Percentiles rank a stretch among this genome's conserved stretches.
Conservation (phyloP, 2,329 filamentous ascomycete genomes). For the Fusarium euwallaceae region DNA sequence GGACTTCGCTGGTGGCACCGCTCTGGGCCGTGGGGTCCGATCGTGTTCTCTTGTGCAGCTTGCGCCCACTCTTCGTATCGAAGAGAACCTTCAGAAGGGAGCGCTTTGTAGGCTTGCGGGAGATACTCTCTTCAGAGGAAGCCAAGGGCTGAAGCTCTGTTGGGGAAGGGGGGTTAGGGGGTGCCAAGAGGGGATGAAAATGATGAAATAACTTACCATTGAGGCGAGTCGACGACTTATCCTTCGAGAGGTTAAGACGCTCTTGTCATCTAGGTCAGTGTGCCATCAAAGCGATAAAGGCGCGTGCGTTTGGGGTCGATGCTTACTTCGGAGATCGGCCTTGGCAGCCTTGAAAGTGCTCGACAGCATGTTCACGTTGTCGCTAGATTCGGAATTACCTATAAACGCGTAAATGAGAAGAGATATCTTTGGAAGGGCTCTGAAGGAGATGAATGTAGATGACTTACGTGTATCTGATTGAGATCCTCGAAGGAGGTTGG, state of each 20-base stretch:
- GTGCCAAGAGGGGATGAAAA: neutral
- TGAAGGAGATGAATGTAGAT: neutral
- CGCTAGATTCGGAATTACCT: neutral
- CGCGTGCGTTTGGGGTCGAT: neutral
- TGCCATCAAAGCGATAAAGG: neutral
- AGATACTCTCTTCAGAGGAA: neutral
- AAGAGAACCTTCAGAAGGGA: neutral
- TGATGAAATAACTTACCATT: slow-evolving; percentile 13
- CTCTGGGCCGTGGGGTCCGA: neutral
- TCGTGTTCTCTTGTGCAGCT: neutral
- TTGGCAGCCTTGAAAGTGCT: slow-evolving; percentile 15
- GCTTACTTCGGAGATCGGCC: slow-evolving; percentile 25
- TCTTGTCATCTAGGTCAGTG: slow-evolving; percentile 13
- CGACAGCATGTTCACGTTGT: slow-evolving; percentile 18
- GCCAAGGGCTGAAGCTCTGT: neutral
- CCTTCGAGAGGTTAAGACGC: neutral
- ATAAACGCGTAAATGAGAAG: neutral
- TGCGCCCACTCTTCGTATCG: neutral
- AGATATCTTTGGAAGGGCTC: neutral
- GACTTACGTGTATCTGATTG: slow-evolving; percentile 7
- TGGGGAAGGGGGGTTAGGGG: slow-evolving; percentile 4
- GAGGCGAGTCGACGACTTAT: neutral
- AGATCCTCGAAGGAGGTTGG: neutral
- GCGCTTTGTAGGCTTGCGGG: neutral
- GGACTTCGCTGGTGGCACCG: neutral